phyloP scores from a whole-genome alignment of 208 protist genomes.

The Trypanosoma scelopori region DNA sequence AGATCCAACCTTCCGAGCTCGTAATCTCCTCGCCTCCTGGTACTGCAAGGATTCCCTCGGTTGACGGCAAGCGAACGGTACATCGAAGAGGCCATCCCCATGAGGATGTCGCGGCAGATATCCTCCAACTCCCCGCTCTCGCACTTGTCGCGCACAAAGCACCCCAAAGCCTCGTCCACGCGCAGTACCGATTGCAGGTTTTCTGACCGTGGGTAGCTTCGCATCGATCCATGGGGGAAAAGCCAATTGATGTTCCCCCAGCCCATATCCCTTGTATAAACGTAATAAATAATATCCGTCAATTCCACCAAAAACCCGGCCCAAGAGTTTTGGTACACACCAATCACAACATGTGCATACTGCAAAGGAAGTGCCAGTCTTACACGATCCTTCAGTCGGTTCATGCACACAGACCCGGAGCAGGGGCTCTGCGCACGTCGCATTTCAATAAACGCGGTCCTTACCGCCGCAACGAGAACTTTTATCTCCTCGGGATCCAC shows the following conservation, averaged over 20 bases:
- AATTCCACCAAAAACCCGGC: conserved; percentile 7
- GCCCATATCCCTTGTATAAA: background rate
- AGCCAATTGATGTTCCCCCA: conserved; percentile 9
- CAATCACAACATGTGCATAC: conserved; percentile 21
- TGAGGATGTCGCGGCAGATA: conserved; percentile 17
- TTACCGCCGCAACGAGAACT: conserved; percentile 6
- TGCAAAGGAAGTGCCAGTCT: conserved; percentile 13
- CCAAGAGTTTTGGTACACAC: conserved; percentile 19
- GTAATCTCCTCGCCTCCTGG: background rate
- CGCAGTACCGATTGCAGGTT: background rate
- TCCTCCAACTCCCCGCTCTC: conserved; percentile 9
- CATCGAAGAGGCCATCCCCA: conserved; percentile 12
- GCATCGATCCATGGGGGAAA: conserved; percentile 18
- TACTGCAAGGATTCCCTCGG: background rate
- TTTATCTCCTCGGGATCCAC: background rate
- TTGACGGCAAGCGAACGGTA: background rate
- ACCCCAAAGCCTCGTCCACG: conserved; percentile 9
- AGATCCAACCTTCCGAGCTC: conserved; percentile 14
- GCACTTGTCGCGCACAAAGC: conserved; percentile 17
- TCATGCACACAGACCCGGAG: conserved; percentile 22
- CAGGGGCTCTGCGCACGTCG: conserved; percentile 8
- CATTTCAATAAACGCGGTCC: background rate
- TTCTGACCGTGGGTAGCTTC: conserved; percentile 4
- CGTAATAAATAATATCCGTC: conserved; percentile 13
- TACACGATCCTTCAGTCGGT: conserved; percentile 29